A percentile compares a stretch with the other conserved stretches of the same genome.
These are phyloP conservation scores for Glycine latifolia DNA, from an alignment of 306 rosid species.

Conservation along the genomic window DNA sequence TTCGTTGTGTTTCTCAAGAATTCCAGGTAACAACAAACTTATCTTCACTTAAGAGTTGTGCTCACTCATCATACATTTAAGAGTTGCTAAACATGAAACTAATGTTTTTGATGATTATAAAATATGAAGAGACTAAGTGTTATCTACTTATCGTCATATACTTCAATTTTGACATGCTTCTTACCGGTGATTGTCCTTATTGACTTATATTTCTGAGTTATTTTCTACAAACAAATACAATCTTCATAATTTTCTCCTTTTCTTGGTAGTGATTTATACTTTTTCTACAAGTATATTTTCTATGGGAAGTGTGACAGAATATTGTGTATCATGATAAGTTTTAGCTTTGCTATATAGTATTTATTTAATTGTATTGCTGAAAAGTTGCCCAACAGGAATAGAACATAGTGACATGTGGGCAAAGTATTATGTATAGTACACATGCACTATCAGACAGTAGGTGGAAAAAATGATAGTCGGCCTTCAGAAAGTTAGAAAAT, in stretches of 20 bases:
- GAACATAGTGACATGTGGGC: neutral
- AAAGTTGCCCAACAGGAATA: neutral
- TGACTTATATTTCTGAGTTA: constrained; percentile 7
- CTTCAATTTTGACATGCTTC: constrained; percentile 26
- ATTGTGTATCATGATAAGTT: neutral
- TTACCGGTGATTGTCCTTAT: constrained; percentile 21
- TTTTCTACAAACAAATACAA: constrained; percentile 1
- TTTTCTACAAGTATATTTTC: neutral
- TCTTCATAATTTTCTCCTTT: constrained; percentile 4
- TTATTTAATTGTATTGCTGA: neutral
- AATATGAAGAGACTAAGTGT: neutral
- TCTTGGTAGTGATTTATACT: neutral
- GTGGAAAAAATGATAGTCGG: neutral
- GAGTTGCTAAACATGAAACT: neutral
- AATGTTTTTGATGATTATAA: neutral
- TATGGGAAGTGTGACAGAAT: constrained; percentile 12
- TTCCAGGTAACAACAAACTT: constrained; percentile 61
- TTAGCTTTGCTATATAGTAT: neutral
- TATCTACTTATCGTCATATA: neutral
- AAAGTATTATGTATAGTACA: neutral
- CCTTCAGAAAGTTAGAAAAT: neutral
- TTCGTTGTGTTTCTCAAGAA: constrained; percentile 62
- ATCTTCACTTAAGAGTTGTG: neutral
- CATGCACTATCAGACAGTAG: neutral
- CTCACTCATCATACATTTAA: constrained; percentile 27